A percentile compares a stretch with the other conserved stretches of the same genome.
phyloP scores from a whole-genome alignment of 495 filamentous ascomycete genomes.

The Annulohypoxylon moriforme region DNA sequence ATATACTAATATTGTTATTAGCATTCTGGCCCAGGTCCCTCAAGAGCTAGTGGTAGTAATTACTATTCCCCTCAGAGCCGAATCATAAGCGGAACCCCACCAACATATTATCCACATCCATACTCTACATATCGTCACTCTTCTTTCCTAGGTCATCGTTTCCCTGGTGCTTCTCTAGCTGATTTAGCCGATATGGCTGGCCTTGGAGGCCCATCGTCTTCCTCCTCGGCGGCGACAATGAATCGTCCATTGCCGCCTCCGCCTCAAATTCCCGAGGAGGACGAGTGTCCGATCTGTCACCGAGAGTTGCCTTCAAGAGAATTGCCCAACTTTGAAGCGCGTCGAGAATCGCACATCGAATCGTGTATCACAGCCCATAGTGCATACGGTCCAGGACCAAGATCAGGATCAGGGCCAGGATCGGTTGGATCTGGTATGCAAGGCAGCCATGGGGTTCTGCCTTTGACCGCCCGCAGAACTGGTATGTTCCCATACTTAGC shows the following conservation, averaged over 20 bases:
- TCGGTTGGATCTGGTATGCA: constrained; percentile 8
- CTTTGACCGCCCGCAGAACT: constrained; percentile 52
- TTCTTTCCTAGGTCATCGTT: constrained; percentile 33
- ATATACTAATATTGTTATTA: constrained; percentile 35
- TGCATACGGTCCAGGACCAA: constrained; percentile 45
- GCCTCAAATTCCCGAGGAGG: constrained; percentile 74
- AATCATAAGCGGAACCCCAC: constrained; percentile 53
- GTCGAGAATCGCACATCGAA: constrained; percentile 80
- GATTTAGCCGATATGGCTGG: constrained; percentile 39
- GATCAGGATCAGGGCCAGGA: constrained; percentile 23
- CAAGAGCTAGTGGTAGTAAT: constrained; percentile 28
- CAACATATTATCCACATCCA: constrained; percentile 49
- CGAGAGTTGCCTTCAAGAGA: constrained; percentile 74
- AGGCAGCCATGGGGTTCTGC: constrained; percentile 38
- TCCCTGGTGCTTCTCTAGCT: constrained; percentile 42
- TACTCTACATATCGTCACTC: constrained; percentile 33
- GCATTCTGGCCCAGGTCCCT: constrained; percentile 34
- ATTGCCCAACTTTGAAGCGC: constrained; percentile 67
- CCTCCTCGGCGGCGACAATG: constrained; percentile 49
- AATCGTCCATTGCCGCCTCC: constrained; percentile 47
- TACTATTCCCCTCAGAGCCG: constrained; percentile 46
- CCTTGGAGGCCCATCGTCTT: constrained; percentile 40
- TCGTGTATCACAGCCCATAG: constrained; percentile 74
- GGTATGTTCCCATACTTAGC: constrained; percentile 75
- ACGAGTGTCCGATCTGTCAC: constrained; percentile 92